Evolutionary conservation across 2,329 filamentous ascomycete genomes (phyloP).

Genomic region (Graphium sp.): DNA sequence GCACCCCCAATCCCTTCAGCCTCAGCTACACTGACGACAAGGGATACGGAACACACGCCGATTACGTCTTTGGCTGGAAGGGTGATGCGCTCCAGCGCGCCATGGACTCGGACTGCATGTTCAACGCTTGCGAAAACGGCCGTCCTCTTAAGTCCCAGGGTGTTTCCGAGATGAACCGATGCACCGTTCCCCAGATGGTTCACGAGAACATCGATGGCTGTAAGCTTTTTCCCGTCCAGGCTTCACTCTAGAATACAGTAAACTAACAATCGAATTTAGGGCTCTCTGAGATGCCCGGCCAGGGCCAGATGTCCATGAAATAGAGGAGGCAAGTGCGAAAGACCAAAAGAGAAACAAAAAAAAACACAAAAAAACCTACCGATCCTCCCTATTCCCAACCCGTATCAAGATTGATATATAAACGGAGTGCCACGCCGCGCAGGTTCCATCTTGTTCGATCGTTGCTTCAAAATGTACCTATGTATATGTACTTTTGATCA

Average conservation of each 20-base stretch:
- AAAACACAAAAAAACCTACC: too few relatives aligned
- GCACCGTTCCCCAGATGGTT: constrained; percentile 18
- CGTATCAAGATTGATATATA: too few relatives aligned
- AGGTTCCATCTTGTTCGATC: too few relatives aligned
- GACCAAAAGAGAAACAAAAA: too few relatives aligned
- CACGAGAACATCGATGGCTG: constrained; percentile 30
- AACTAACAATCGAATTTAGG: background rate
- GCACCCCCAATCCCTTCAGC: constrained; percentile 13
- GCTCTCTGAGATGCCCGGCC: constrained; percentile 4
- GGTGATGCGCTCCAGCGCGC: constrained; percentile 14
- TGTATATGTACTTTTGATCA: too few relatives aligned
- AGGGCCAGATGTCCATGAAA: constrained; percentile 1
- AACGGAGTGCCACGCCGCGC: too few relatives aligned
- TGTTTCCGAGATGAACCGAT: constrained; percentile 2
- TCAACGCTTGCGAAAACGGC: constrained; percentile 25
- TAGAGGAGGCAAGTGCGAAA: constrained; percentile 1
- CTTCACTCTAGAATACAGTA: too few relatives aligned
- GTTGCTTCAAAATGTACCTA: too few relatives aligned
- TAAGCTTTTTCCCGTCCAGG: constrained; percentile 1
- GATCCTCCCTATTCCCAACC: too few relatives aligned
- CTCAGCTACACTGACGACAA: constrained; percentile 13
- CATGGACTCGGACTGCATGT: constrained; percentile 28
- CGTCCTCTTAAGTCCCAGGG: constrained; percentile 2
- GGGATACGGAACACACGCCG: constrained; percentile 19
- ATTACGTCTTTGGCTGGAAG: constrained; percentile 21